Conservation (phyloP, 306 rosid species). For the Quercus aquifolioides region DNA sequence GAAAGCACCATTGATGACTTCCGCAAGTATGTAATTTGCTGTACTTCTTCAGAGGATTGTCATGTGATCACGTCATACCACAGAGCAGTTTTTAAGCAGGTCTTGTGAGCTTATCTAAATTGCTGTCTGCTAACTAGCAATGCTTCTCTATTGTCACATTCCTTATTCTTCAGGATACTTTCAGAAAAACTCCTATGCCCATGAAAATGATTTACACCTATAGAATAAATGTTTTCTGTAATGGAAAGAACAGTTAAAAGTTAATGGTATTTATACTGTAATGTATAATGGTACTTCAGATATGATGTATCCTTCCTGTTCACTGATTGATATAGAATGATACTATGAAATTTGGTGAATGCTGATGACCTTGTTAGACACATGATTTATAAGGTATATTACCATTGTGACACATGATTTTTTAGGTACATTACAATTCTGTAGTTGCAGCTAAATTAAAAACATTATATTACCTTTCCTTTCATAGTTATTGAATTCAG, state of each 20-base stretch:
- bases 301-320: neutral
- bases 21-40: slow-evolving; percentile 47
- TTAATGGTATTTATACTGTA: neutral
- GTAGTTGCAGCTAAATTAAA: neutral
- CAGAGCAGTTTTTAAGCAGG: slow-evolving; percentile 70
- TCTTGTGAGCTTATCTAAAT: slow-evolving; percentile 23
- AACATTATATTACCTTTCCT: neutral
- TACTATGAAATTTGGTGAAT: neutral
- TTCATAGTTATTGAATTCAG: neutral
- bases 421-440: neutral
- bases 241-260: neutral
- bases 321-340: neutral
- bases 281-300: too few species aligned
- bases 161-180: neutral
- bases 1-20: slow-evolving; percentile 54
- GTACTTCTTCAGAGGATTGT: slow-evolving; percentile 53
- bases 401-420: neutral
- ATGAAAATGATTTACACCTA: neutral
- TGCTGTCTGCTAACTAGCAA: neutral
- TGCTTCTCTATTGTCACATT: neutral
- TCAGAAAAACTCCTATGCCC: neutral
- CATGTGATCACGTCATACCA: slow-evolving; percentile 76
- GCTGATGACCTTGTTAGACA: neutral
- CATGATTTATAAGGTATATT: neutral
- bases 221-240: neutral